Percentiles rank a stretch among this genome's conserved stretches.
Evolutionary conservation across 164 flowering plant species (phyloP).

Genomic region (Berberis vulgaris): DNA sequence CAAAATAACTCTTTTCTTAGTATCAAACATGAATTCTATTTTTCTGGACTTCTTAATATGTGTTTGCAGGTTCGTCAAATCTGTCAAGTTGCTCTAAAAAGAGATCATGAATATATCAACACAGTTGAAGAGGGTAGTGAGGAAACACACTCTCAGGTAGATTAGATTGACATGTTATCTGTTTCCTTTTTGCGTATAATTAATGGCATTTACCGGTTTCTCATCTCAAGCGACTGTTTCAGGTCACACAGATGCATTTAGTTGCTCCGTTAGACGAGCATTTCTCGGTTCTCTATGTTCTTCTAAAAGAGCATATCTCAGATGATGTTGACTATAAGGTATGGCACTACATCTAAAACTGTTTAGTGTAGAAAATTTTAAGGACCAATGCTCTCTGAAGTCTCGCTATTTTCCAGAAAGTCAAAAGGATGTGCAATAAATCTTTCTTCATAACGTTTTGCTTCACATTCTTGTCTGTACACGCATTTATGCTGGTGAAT

Average conservation of each 20-base stretch:
- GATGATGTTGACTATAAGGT: slow-evolving; percentile 95
- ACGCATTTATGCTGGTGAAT: too few relatives aligned
- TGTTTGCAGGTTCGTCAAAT: slow-evolving; percentile 81
- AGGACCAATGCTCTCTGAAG: too few relatives aligned
- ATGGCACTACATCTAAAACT: background rate
- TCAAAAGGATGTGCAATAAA: too few relatives aligned
- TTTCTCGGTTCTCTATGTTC: slow-evolving; percentile 50
- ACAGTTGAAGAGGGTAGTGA: slow-evolving; percentile 87
- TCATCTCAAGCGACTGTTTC: slow-evolving; percentile 19
- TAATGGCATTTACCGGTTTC: background rate
- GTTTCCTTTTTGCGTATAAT: background rate
- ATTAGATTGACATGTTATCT: background rate
- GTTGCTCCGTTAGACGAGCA: slow-evolving; percentile 80
- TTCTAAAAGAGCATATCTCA: slow-evolving; percentile 78
- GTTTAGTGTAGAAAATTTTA: too few relatives aligned
- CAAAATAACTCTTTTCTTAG: background rate
- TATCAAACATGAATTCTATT: background rate
- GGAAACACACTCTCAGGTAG: slow-evolving; percentile 90
- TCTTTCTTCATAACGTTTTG: background rate
- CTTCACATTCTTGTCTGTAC: background rate
- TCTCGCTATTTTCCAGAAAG: too few relatives aligned
- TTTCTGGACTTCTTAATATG: slow-evolving; percentile 12
- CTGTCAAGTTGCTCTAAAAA: slow-evolving; percentile 79
- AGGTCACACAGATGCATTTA: slow-evolving; percentile 83
- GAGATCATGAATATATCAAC: slow-evolving; percentile 86